Conservation (phyloP, 2,329 filamentous ascomycete species). For the Hawksworthiomyces lignivorus region DNA sequence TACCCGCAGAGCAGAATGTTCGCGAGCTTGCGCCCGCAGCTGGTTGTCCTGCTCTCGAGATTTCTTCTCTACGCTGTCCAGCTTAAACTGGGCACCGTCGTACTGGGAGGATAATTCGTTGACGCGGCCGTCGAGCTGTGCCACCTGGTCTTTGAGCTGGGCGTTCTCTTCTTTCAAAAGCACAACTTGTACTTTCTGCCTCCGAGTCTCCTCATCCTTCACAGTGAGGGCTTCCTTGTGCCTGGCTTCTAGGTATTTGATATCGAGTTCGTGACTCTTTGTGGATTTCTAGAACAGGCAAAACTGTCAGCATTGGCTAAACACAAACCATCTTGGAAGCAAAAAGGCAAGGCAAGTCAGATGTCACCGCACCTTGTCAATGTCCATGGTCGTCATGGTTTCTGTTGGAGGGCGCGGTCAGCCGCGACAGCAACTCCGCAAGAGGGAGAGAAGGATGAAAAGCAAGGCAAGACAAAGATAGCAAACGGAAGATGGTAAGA, state of each 20-base stretch:
- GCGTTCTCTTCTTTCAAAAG: constrained; percentile 70
- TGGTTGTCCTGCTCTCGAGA: constrained; percentile 38
- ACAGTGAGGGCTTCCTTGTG: constrained; percentile 60
- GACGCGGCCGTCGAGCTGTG: constrained; percentile 52
- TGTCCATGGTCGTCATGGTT: constrained; percentile 23
- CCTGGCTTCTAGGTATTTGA: constrained; percentile 58
- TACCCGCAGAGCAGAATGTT: constrained; percentile 43
- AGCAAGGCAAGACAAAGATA: too few relatives aligned
- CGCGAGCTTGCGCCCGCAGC: constrained; percentile 40
- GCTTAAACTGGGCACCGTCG: constrained; percentile 31
- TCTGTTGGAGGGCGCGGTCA: too few relatives aligned
- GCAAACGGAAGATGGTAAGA: too few relatives aligned
- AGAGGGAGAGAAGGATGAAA: too few relatives aligned
- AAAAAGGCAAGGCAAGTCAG: too few relatives aligned
- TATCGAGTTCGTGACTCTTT: constrained; percentile 52
- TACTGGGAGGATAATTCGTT: constrained; percentile 35
- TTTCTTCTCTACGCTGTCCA: constrained; percentile 36
- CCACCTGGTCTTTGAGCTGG: constrained; percentile 55
- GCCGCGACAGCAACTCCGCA: too few relatives aligned
- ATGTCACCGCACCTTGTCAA: constrained; percentile 27
- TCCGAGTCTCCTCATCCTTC: constrained; percentile 68
- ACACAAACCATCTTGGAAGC: background rate
- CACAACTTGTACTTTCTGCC: constrained; percentile 59
- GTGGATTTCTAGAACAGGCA: constrained; percentile 32
- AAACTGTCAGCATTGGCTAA: background rate